Evolutionary conservation across 2,329 filamentous ascomycete species (phyloP).

Genomic region (Paraconiothyrium sp.): DNA sequence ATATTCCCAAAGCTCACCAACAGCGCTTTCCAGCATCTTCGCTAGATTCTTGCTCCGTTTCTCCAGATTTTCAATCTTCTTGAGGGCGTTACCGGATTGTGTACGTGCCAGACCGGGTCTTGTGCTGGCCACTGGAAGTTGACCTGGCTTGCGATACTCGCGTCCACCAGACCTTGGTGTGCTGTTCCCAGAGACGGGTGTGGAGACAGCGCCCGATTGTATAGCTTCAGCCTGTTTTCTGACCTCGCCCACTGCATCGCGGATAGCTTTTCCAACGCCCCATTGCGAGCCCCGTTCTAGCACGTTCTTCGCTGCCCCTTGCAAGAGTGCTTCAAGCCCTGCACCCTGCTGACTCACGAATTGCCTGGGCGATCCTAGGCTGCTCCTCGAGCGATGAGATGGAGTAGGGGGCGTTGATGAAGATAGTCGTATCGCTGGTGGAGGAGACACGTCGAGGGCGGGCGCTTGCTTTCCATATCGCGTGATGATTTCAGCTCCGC

Average conservation of each 20-base stretch:
- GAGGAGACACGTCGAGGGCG: constrained; percentile 33
- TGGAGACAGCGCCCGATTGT: constrained; percentile 54
- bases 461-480: constrained; percentile 70
- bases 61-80: constrained; percentile 61
- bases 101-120: constrained; percentile 33
- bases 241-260: constrained; percentile 83
- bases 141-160: constrained; percentile 45
- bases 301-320: constrained; percentile 79
- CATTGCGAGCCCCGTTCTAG: constrained; percentile 78
- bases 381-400: constrained; percentile 37
- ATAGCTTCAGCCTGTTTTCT: constrained; percentile 76
- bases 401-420: constrained; percentile 37
- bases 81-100: constrained; percentile 34
- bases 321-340: constrained; percentile 74
- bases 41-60: constrained; percentile 73
- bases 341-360: constrained; percentile 42
- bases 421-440: constrained; percentile 40
- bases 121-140: constrained; percentile 21
- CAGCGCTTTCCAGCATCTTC: constrained; percentile 72
- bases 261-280: constrained; percentile 80
- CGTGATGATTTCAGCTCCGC: constrained; percentile 71
- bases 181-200: constrained; percentile 31
- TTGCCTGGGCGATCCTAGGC: constrained; percentile 38
- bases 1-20: constrained; percentile 69
- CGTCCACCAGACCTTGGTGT: constrained; percentile 47